Percentiles rank a stretch among this genome's conserved stretches.
Conservation (phyloP, 192 early-diverging fungal genomes). For the Backusella morwellensis region DNA sequence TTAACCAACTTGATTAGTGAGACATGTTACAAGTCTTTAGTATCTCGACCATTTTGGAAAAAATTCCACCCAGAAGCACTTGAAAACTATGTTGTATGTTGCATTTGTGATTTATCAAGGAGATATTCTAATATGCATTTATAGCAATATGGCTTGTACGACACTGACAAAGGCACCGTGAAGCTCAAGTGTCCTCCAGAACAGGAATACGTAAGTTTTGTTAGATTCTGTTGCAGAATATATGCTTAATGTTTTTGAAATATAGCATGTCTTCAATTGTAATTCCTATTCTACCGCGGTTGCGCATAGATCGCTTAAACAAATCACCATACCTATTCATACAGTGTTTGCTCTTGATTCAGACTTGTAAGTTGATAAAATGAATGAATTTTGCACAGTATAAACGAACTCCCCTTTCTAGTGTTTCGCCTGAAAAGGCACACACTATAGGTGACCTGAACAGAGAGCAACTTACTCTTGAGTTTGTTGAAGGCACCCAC, state of each 20-base stretch:
- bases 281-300: conserved; percentile 15
- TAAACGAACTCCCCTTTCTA: background rate
- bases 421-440: conserved; percentile 4
- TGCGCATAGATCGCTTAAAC: conserved; percentile 30
- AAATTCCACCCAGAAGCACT: conserved; percentile 48
- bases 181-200: conserved; percentile 43
- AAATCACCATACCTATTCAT: conserved; percentile 37
- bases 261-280: conserved; percentile 19
- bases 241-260: background rate
- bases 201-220: conserved; percentile 41
- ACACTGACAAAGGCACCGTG: conserved; percentile 37
- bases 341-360: conserved; percentile 38
- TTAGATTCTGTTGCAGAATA: too few species aligned
- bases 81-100: conserved; percentile 51
- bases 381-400: background rate
- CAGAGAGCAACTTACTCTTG: conserved; percentile 12
- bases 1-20: conserved; percentile 14
- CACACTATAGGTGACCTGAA: conserved; percentile 7
- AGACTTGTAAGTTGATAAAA: conserved; percentile 33
- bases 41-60: conserved; percentile 36
- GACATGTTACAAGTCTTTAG: conserved; percentile 21
- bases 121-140: background rate
- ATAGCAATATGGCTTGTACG: conserved; percentile 45
- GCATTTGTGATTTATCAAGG: background rate
- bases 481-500: conserved; percentile 34